Evolutionary conservation across 2,329 filamentous ascomycete genomes (phyloP).

Genomic region (Aspergillus nomiae): DNA sequence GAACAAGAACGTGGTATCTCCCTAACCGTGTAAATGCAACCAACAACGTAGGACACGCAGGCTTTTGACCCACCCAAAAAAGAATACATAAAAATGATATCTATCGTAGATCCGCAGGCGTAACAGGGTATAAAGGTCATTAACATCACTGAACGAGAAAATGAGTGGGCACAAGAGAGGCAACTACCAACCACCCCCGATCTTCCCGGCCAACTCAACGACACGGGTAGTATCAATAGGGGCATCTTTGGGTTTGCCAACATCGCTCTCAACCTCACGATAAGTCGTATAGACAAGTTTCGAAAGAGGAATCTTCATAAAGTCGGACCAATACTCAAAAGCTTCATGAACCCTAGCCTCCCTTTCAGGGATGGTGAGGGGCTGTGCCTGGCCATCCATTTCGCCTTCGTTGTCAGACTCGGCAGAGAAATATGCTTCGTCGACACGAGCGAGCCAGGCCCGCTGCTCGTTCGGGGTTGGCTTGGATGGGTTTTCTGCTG

Average conservation of each 20-base stretch:
- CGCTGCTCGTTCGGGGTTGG: constrained; percentile 79
- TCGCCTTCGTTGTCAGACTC: constrained; percentile 56
- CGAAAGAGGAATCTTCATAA: constrained; percentile 70
- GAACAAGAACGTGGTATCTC: constrained; percentile 20
- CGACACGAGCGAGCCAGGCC: constrained; percentile 77
- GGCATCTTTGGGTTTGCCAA: constrained; percentile 69
- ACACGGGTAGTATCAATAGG: constrained; percentile 75
- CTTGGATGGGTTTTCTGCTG: constrained; percentile 47
- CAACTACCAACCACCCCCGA: constrained; percentile 86
- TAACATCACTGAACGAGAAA: constrained; percentile 3
- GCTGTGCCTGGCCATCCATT: constrained; percentile 28
- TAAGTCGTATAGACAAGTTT: constrained; percentile 83
- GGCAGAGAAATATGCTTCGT: constrained; percentile 86
- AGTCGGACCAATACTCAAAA: constrained; percentile 73
- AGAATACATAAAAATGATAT: not conserved
- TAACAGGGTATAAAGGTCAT: constrained; percentile 24
- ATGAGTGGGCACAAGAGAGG: not conserved
- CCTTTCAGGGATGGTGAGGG: constrained; percentile 27
- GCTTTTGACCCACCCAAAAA: not conserved
- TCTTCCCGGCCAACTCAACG: constrained; percentile 83
- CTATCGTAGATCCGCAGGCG: constrained; percentile 2
- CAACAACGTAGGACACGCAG: not conserved
- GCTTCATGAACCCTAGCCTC: constrained; percentile 59
- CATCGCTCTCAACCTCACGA: constrained; percentile 90
- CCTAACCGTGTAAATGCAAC: constrained; percentile 11